Evolutionary conservation across 805 yeast species (phyloP), one percentile per base, ranked within the genome.

Genomic region (Candida easanensis): DNA sequence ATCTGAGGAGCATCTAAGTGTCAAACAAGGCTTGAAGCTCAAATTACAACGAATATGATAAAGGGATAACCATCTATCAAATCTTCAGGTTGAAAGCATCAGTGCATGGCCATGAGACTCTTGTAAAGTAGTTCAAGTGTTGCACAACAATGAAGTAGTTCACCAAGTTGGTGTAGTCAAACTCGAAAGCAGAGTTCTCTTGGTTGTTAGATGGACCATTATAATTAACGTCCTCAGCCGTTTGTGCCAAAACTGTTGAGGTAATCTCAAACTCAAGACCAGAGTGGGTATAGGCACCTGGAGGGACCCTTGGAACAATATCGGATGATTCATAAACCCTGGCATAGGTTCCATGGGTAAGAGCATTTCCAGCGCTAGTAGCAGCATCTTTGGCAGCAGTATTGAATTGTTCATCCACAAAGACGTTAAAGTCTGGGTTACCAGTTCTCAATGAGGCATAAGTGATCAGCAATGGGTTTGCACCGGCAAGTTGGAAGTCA

Each of bases 371-470:
- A 9, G 50, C 52, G 0, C 54, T 49, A 13, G 60, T 55, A 2
- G 42, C 33, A 4, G 50, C 41, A 33, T 62, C 64, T 3, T 68
- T 65, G 0, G 51, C 50, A 2, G 54, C 52, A 0, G 78, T 70
- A 10, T 68, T 56, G 51, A 80, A 82, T 5, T 73, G 36, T 0
- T 51, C 41, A 59, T 85, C 80, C 33, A 80, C 71, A 71, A 77
- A 81, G 22, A 61, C 55, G 23, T 73, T 69, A 58, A 82, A 69
- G 2, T 60, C 58, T 3, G 51, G 50, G 57, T 83, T 80, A 4
- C 88, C 88, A 21, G 83, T 65, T 51, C 77, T 79, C 0, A 91
- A 88, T 9, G 79, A 72, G 2, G 83, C 91, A 61, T 66, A 80
- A 1, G 84, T 71, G 28, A 83, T 61, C 1, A 83, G 76, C 33